phyloP scores from a whole-genome alignment of 129 eudicot species.

The Erigeron canadensis region DNA sequence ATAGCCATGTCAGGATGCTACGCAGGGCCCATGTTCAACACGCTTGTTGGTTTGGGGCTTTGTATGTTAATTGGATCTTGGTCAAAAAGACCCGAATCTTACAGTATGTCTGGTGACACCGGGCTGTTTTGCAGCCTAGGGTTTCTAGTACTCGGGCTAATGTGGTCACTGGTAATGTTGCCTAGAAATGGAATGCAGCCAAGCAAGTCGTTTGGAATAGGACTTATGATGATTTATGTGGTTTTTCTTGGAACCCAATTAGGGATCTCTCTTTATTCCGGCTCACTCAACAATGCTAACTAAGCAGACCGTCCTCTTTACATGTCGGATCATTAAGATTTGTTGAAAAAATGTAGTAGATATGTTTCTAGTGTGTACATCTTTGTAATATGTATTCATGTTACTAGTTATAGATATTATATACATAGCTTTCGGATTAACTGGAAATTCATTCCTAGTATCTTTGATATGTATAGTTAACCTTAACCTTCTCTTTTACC shows the following conservation, averaged over 20 bases:
- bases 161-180: slow-evolving; percentile 73
- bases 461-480: slow-evolving; percentile 16
- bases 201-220: slow-evolving; percentile 55
- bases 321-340: background rate
- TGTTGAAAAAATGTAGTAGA: slow-evolving; percentile 3
- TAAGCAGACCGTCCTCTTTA: slow-evolving; percentile 13
- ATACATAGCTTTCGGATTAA: background rate
- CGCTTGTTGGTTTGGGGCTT: slow-evolving; percentile 72
- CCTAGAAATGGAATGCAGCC: slow-evolving; percentile 71
- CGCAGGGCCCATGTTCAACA: slow-evolving; percentile 94
- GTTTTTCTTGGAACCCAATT: slow-evolving; percentile 48
- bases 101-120: slow-evolving; percentile 47
- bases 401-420: background rate
- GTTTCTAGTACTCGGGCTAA: slow-evolving; percentile 52
- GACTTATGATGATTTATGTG: slow-evolving; percentile 62
- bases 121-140: slow-evolving; percentile 70
- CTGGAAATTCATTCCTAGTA: slow-evolving; percentile 13
- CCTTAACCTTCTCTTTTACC: background rate
- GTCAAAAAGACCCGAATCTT: slow-evolving; percentile 51
- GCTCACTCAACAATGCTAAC: slow-evolving; percentile 34
- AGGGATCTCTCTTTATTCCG: slow-evolving; percentile 43
- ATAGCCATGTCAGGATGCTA: slow-evolving; percentile 86
- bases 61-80: slow-evolving; percentile 78
- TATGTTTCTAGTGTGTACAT: slow-evolving; percentile 3
- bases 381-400: slow-evolving; percentile 3